Evolutionary conservation across 495 filamentous ascomycete genomes (phyloP), one percentile per base, ranked within the genome.

Genomic region (Penicillium turbatum): DNA sequence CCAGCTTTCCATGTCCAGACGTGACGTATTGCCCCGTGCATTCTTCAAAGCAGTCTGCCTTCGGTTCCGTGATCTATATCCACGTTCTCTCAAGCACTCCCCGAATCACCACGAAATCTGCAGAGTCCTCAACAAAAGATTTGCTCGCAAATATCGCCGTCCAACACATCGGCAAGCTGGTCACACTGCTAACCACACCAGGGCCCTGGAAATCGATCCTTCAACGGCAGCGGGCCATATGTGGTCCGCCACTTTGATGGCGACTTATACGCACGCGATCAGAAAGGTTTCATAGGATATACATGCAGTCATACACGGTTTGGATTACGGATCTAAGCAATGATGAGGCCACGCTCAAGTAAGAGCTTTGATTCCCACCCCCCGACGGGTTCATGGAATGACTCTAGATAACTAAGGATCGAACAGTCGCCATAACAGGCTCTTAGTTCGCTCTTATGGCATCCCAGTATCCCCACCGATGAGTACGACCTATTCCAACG

Each of bases 141-240:
- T 77, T 68, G 50, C 38, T 73, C 38, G 77, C 79, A 38, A 80
- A 80, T 50, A 57, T 79, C 9, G 75, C 77, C 19, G 66, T 77
- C 19, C 74, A 75, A 11, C 51, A 73, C 30, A 72, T 74, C 47
- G 73, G 74, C 24, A 66, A 69, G 30, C 60, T 80, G 3, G 61
- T 72, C 8, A 74, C 73, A 15, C 63, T 70, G 55, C 64, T 72
- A 57, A 74, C 67, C 55, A 44, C 37, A 12, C 49, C 59, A 52
- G 52, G 42, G 11, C 31, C 61, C 6, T 65, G 45, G 45, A 52
- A 40, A 38, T 57, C 64, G 70, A 56, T 15, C 65, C 48, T 43
- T 72, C 49, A 54, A 70, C 56, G 57, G 66, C 53, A 57, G 34
- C 40, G 8, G 19, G 21, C 1, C 36, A 1, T 15, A 10, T 6